Conservation (phyloP, 2,329 filamentous ascomycete species). For the Cadophora malorum region DNA sequence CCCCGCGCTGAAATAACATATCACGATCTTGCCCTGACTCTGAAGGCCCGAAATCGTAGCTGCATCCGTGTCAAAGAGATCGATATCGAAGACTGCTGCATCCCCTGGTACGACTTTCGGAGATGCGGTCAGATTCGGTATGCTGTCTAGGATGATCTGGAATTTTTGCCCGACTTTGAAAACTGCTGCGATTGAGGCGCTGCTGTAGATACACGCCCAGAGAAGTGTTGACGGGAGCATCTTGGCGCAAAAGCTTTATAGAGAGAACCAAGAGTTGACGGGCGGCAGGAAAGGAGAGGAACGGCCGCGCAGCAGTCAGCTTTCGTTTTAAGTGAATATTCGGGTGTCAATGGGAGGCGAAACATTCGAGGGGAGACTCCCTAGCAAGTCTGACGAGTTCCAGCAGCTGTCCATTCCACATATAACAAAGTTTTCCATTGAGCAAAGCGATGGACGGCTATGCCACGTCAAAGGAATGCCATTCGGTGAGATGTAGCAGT, state of each 20-base stretch:
- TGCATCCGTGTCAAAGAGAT: conserved; percentile 53
- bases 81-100: conserved; percentile 54
- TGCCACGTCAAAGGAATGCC: conserved; percentile 46
- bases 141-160: conserved; percentile 30
- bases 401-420: conserved; percentile 19
- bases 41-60: conserved; percentile 56
- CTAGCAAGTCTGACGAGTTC: neutral
- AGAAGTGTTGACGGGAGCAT: conserved; percentile 27
- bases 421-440: conserved; percentile 19
- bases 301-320: conserved; percentile 3
- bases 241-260: conserved; percentile 13
- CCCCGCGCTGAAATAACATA: conserved; percentile 79
- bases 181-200: conserved; percentile 16
- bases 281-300: neutral
- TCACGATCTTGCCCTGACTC: conserved; percentile 61
- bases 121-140: conserved; percentile 19
- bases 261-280: neutral
- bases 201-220: conserved; percentile 21
- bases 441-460: conserved; percentile 14
- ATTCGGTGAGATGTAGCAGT: conserved; percentile 44
- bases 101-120: conserved; percentile 25
- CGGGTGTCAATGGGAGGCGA: neutral
- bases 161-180: conserved; percentile 33
- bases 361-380: neutral
- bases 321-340: conserved; percentile 3